These are phyloP conservation scores for Naganishia vaughanmartiniae DNA, from an alignment of 768 basidiomycete genomes.

Conservation along the genomic window DNA sequence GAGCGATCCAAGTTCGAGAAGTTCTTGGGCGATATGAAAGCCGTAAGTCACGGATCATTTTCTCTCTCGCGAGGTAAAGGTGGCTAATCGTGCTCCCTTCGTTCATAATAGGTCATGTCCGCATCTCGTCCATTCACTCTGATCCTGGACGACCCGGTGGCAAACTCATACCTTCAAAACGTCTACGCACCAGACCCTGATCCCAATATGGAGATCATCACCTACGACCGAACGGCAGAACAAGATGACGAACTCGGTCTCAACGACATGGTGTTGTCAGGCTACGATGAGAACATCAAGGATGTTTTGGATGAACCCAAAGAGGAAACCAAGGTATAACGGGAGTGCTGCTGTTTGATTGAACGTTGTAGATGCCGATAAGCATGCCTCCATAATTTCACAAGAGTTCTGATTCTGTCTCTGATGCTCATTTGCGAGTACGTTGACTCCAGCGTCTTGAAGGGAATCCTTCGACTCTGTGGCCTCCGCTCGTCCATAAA, in stretches of 20 bases:
- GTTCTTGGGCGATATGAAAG: conserved; percentile 63
- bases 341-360: not conserved
- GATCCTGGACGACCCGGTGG: conserved; percentile 90
- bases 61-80: not conserved
- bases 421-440: not conserved
- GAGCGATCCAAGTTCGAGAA: conserved; percentile 62
- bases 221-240: conserved; percentile 77
- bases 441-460: not conserved
- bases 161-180: conserved; percentile 94
- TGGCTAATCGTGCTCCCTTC: not conserved
- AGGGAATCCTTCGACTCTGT: not conserved
- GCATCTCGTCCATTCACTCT: conserved; percentile 80
- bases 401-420: too few species aligned
- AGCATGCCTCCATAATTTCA: conserved; percentile 1
- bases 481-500: not conserved
- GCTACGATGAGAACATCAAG: conserved; percentile 39
- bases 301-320: conserved; percentile 5
- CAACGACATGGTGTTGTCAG: conserved; percentile 53
- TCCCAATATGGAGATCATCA: conserved; percentile 81
- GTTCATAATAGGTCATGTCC: conserved; percentile 63
- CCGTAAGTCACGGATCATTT: conserved; percentile 11
- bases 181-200: conserved; percentile 96
- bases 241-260: conserved; percentile 95
- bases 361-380: conserved; percentile 17
- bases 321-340: conserved; percentile 24